Evolutionary conservation across 179 eudicot genomes (phyloP).

Genomic region (Amaranthus tricolor): DNA sequence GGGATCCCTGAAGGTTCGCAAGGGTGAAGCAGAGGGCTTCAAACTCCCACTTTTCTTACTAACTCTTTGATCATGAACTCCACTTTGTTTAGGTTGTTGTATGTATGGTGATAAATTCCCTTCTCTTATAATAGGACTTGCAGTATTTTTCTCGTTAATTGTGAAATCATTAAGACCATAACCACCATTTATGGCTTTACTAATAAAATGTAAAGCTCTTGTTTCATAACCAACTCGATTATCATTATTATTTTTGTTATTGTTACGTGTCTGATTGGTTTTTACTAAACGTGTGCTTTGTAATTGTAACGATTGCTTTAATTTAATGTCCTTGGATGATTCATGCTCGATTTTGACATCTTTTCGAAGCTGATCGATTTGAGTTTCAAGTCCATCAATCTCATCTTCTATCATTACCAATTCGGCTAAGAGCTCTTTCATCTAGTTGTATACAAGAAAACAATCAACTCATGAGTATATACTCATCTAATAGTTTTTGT

Average conservation of each 20-base stretch:
- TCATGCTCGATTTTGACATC: conserved; percentile 58
- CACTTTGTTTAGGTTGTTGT: conserved; percentile 25
- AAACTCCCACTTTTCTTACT: conserved; percentile 42
- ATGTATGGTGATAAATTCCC: conserved; percentile 33
- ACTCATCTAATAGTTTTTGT: neutral
- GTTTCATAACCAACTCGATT: conserved; percentile 45
- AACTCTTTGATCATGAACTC: conserved; percentile 33
- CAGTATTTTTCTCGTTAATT: conserved; percentile 29
- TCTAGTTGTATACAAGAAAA: conserved; percentile 28
- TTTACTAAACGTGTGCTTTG: conserved; percentile 2
- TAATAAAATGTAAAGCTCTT: conserved; percentile 80
- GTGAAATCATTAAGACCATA: conserved; percentile 53
- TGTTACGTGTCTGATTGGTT: neutral
- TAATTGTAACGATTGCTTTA: conserved; percentile 14
- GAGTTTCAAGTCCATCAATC: conserved; percentile 62
- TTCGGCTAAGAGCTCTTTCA: conserved; percentile 66
- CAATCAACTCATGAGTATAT: neutral
- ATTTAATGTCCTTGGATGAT: conserved; percentile 34
- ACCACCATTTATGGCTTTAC: conserved; percentile 80
- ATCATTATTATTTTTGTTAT: conserved; percentile 10
- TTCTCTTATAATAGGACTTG: conserved; percentile 22
- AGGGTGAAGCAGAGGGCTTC: conserved; percentile 61
- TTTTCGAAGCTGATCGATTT: conserved; percentile 54
- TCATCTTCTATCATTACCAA: conserved; percentile 73
- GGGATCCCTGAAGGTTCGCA: conserved; percentile 53